These are phyloP conservation scores for Phytophthora brassicae DNA, from an alignment of 352 stramenopile species.

Conservation along the genomic window DNA sequence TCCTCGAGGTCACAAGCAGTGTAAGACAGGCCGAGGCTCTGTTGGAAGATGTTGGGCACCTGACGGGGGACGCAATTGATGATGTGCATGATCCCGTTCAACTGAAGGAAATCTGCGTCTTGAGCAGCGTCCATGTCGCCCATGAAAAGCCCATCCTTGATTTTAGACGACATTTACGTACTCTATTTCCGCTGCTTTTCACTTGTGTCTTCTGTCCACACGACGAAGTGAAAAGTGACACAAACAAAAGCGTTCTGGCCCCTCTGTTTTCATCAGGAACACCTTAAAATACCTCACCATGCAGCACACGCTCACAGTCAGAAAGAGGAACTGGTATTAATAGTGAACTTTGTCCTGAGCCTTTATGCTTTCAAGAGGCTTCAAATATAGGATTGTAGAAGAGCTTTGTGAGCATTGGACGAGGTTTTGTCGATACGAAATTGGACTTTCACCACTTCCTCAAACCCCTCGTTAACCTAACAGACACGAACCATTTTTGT, in stretches of 20 bases:
- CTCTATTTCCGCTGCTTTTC: slow-evolving; percentile 2
- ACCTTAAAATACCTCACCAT: slow-evolving; percentile 30
- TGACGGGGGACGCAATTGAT: slow-evolving; percentile 91
- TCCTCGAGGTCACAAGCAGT: slow-evolving; percentile 70
- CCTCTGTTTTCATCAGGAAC: slow-evolving; percentile 1
- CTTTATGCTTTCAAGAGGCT: background rate
- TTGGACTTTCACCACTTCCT: slow-evolving; percentile 63
- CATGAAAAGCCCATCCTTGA: slow-evolving; percentile 95
- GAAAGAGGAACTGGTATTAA: slow-evolving; percentile 26
- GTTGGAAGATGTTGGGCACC: slow-evolving; percentile 91
- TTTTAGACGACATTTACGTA: slow-evolving; percentile 89
- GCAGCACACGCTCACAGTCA: slow-evolving; percentile 1
- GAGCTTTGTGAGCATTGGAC: slow-evolving; percentile 32
- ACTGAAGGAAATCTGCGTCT: slow-evolving; percentile 91
- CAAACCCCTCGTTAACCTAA: slow-evolving; percentile 75
- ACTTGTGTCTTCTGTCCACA: slow-evolving; percentile 18
- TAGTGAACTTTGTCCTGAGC: slow-evolving; percentile 25
- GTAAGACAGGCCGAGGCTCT: slow-evolving; percentile 85
- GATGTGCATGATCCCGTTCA: slow-evolving; percentile 92
- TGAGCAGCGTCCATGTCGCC: slow-evolving; percentile 91
- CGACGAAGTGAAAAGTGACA: slow-evolving; percentile 29
- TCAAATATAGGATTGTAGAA: slow-evolving; percentile 72
- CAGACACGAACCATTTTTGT: slow-evolving; percentile 15
- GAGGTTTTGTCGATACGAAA: slow-evolving; percentile 56
- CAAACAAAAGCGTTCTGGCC: background rate